These are phyloP conservation scores for Mimosa pudica DNA, from an alignment of 306 rosid genomes.

Conservation along the genomic window DNA sequence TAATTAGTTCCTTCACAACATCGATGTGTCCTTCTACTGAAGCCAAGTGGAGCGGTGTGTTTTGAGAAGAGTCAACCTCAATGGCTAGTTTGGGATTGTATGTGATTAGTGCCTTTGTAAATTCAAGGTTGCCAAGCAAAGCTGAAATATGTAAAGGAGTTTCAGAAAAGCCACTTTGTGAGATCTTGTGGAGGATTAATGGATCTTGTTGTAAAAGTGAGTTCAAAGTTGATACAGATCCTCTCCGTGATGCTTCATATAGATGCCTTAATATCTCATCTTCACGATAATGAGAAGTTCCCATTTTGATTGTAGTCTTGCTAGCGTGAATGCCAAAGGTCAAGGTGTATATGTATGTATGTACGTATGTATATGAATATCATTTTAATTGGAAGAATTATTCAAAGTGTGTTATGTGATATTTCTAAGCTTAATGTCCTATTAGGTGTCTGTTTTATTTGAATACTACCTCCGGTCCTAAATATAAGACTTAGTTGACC, in stretches of 20 bases:
- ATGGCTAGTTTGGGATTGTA: neutral
- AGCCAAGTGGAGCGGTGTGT: neutral
- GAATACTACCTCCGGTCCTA: no score
- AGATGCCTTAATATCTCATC: neutral
- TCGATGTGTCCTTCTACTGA: neutral
- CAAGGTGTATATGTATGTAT: neutral
- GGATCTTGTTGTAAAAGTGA: neutral
- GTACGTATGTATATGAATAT: neutral
- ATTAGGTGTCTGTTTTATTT: neutral
- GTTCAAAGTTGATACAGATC: neutral
- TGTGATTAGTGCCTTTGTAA: neutral
- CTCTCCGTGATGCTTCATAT: neutral
- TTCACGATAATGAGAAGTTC: neutral
- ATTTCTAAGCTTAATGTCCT: neutral
- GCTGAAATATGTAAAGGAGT: slow-evolving; percentile 1
- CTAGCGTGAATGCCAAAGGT: neutral
- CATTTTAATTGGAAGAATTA: neutral
- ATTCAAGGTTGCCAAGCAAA: neutral
- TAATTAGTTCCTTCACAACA: neutral
- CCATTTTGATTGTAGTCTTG: neutral
- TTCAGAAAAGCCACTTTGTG: neutral
- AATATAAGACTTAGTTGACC: no score
- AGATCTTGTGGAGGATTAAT: neutral
- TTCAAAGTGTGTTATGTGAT: neutral
- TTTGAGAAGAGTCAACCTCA: neutral